These are phyloP conservation scores for Tilletia horrida DNA, from an alignment of 1,284 basidiomycete species.

Conservation along the genomic window DNA sequence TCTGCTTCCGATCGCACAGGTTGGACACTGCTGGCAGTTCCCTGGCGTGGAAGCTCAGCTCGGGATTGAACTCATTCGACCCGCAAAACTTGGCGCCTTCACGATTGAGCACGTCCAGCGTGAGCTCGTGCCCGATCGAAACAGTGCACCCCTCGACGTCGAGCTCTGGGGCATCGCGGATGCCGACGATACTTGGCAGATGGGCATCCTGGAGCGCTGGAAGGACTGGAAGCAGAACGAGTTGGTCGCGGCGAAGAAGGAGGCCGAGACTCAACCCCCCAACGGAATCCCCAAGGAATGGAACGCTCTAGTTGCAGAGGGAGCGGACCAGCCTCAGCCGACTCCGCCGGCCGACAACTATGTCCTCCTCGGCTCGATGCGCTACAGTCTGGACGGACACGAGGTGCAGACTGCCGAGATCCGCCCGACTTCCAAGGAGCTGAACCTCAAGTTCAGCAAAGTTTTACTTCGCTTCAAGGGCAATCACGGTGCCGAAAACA, in stretches of 20 bases:
- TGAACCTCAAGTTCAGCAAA: neutral
- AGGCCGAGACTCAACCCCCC: constrained; percentile 17
- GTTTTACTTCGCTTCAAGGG: neutral
- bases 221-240: neutral
- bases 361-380: neutral
- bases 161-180: constrained; percentile 14
- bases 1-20: neutral
- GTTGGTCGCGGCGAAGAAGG: neutral
- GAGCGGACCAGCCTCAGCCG: constrained; percentile 8
- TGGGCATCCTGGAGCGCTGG: neutral
- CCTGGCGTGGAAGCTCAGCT: neutral
- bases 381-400: neutral
- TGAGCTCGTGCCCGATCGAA: neutral
- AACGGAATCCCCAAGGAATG: constrained; percentile 19
- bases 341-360: neutral
- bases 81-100: constrained; percentile 1
- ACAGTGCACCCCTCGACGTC: neutral
- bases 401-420: constrained; percentile 3
- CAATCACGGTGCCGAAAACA: neutral
- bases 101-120: constrained; percentile 4
- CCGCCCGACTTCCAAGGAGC: neutral
- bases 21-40: constrained; percentile 12
- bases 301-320: constrained; percentile 19
- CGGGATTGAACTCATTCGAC: neutral
- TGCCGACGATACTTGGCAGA: neutral